These are phyloP conservation scores for Sarocladiaceae sp. DNA, from an alignment of 2,329 filamentous ascomycete species.

Conservation along the genomic window DNA sequence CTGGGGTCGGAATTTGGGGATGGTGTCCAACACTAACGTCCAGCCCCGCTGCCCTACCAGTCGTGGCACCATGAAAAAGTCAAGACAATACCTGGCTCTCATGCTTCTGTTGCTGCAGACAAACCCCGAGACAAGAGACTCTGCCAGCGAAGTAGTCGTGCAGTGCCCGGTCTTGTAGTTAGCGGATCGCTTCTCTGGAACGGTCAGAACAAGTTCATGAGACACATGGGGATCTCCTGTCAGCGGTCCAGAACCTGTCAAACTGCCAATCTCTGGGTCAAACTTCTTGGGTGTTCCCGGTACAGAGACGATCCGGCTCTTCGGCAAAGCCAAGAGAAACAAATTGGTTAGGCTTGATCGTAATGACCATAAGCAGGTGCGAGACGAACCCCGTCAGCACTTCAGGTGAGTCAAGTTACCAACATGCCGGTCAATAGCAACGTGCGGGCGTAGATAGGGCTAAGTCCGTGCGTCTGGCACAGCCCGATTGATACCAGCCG, in stretches of 20 bases:
- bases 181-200: too few species aligned
- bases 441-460: neutral
- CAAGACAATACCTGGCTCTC: too few species aligned
- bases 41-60: too few species aligned
- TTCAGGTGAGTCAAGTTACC: neutral
- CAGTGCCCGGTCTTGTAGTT: too few species aligned
- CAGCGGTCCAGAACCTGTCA: neutral
- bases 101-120: too few species aligned
- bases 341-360: neutral
- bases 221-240: neutral
- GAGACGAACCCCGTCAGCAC: conserved; percentile 1
- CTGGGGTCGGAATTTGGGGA: neutral
- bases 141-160: too few species aligned
- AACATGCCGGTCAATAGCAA: neutral
- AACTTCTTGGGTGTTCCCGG: neutral
- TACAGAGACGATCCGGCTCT: neutral
- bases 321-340: neutral
- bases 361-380: neutral
- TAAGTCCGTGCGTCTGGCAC: neutral
- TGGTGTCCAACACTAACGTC: conserved; percentile 1
- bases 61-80: too few species aligned
- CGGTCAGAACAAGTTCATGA: neutral
- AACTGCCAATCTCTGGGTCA: neutral
- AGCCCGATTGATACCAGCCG: neutral
- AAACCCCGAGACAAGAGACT: too few species aligned